These are phyloP conservation scores for Thielaviopsis euricoi DNA, from an alignment of 2,329 filamentous ascomycete species.

Conservation along the genomic window DNA sequence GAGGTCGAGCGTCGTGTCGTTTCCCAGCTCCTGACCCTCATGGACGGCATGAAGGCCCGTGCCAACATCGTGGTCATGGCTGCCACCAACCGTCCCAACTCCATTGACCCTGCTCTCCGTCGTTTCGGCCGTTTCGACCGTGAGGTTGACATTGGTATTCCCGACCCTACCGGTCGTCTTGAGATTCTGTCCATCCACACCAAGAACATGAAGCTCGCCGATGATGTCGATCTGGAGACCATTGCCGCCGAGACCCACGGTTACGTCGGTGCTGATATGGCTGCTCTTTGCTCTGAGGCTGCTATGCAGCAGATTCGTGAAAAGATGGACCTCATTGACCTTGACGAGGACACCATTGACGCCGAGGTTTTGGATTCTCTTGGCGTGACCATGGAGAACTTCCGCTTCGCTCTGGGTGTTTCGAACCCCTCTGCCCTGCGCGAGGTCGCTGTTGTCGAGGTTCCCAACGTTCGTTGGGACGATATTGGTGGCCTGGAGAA, in stretches of 20 bases:
- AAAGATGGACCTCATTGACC: constrained; percentile 99
- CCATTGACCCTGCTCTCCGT: constrained; percentile 91
- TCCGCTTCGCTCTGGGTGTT: constrained; percentile 93
- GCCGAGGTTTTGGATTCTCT: constrained; percentile 96
- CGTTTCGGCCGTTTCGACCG: constrained; percentile 98
- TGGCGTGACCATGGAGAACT: constrained; percentile 99
- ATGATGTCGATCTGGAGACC: constrained; percentile 91
- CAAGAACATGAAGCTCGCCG: constrained; percentile 99
- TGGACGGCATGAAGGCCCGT: constrained; percentile 99
- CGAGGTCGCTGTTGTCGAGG: constrained; percentile 96
- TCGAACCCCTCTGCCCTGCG: constrained; percentile 97
- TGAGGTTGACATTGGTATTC: constrained; percentile 96
- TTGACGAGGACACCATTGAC: constrained; percentile 97
- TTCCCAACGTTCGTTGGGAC: constrained; percentile 98
- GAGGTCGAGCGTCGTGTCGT: constrained; percentile 98
- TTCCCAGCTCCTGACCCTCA: constrained; percentile 88
- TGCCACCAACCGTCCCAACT: constrained; percentile 96
- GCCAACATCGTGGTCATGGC: constrained; percentile 99
- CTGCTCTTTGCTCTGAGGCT: constrained; percentile 94
- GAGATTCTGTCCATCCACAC: constrained; percentile 99
- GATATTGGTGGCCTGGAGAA: constrained; percentile 96
- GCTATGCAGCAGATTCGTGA: constrained; percentile 99
- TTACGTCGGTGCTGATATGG: constrained; percentile 96
- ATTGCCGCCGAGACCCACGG: constrained; percentile 97
- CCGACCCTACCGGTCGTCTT: constrained; percentile 92